phyloP scores from a whole-genome alignment of 345 rosid species.

The Capsella bursapastoris region DNA sequence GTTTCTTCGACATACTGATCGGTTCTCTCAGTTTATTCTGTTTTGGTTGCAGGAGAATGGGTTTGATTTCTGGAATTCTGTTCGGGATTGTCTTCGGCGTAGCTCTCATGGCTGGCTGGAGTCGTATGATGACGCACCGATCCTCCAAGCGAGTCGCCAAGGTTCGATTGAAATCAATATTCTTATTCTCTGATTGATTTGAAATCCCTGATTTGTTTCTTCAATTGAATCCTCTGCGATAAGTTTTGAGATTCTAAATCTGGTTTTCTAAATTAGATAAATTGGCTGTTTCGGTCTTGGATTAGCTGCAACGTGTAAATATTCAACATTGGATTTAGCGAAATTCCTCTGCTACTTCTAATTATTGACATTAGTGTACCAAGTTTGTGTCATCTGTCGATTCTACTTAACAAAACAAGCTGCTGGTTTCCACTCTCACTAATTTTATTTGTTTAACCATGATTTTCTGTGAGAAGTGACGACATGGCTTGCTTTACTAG shows the following conservation, averaged over 20 bases:
- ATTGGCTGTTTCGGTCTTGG: background rate
- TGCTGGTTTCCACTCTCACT: slow-evolving; percentile 4
- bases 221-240: background rate
- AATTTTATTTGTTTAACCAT: background rate
- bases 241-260: background rate
- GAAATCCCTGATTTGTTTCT: slow-evolving; percentile 1
- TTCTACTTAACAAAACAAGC: background rate
- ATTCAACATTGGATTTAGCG: background rate
- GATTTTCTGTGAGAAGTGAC: background rate
- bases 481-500: background rate
- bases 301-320: slow-evolving; percentile 12
- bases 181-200: background rate
- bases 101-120: slow-evolving; percentile 94
- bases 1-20: slow-evolving; percentile 17
- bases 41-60: slow-evolving; percentile 63
- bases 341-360: background rate
- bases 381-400: slow-evolving; percentile 1
- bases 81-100: slow-evolving; percentile 86
- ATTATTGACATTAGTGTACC: slow-evolving; percentile 9
- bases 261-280: background rate
- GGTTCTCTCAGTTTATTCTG: slow-evolving; percentile 5
- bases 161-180: slow-evolving; percentile 49
- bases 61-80: slow-evolving; percentile 85
- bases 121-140: slow-evolving; percentile 89
- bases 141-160: slow-evolving; percentile 81